Conservation (phyloP, 2,329 filamentous ascomycete species). For the Aspergillus thermomutatus region DNA sequence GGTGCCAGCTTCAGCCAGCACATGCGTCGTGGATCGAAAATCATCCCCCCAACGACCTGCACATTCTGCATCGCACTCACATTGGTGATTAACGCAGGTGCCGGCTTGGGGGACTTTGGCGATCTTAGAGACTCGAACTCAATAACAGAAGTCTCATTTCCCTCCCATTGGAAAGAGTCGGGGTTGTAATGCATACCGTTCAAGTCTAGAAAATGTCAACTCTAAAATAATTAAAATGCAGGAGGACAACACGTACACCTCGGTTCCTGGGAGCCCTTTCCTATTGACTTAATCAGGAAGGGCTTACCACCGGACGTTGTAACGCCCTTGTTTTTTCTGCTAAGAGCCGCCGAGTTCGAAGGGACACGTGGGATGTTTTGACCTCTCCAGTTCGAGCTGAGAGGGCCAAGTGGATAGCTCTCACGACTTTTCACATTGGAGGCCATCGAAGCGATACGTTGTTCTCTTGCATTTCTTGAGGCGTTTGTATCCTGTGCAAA, state of each 20-base stretch:
- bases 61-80: slow-evolving; percentile 80
- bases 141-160: slow-evolving; percentile 79
- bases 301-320: slow-evolving; percentile 58
- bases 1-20: slow-evolving; percentile 83
- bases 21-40: slow-evolving; percentile 96
- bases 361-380: slow-evolving; percentile 51
- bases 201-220: slow-evolving; percentile 55
- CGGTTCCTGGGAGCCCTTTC: slow-evolving; percentile 66
- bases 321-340: slow-evolving; percentile 37
- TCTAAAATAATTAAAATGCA: slow-evolving; percentile 11
- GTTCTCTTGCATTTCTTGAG: slow-evolving; percentile 62
- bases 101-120: slow-evolving; percentile 42
- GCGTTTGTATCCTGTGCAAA: slow-evolving; percentile 66
- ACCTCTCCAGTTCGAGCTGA: slow-evolving; percentile 59
- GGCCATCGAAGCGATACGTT: slow-evolving; percentile 50
- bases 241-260: slow-evolving; percentile 63
- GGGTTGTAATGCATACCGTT: slow-evolving; percentile 98
- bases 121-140: slow-evolving; percentile 64
- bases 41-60: slow-evolving; percentile 95
- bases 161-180: slow-evolving; percentile 83
- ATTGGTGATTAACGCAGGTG: slow-evolving; percentile 79
- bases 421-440: slow-evolving; percentile 37
- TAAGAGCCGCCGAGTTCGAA: slow-evolving; percentile 49
- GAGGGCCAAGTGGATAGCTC: slow-evolving; percentile 46
- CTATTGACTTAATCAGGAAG: slow-evolving; percentile 82